A percentile compares a stretch with the other conserved stretches of the same genome.
Conservation (phyloP, 164 flowering plant genomes). For the Piper longum region DNA sequence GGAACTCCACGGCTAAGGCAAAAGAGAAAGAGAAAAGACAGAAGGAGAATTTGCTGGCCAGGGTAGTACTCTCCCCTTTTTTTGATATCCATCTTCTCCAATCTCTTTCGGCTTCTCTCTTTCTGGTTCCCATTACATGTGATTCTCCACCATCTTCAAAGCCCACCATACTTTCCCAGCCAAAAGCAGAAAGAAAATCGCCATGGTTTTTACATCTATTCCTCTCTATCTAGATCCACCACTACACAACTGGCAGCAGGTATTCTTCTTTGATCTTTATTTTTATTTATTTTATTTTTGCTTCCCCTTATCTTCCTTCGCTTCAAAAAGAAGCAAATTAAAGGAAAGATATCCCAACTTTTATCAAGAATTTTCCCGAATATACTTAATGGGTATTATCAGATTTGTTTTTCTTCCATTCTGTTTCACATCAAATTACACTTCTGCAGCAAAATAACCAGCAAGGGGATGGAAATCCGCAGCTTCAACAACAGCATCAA, state of each 20-base stretch:
- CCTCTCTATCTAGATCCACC: slow-evolving; percentile 65
- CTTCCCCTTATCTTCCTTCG: slow-evolving; percentile 5
- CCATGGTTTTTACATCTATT: slow-evolving; percentile 66
- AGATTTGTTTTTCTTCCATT: slow-evolving; percentile 5
- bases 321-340: slow-evolving; percentile 25
- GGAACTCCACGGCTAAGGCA: slow-evolving; percentile 18
- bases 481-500: neutral
- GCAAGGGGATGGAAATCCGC: slow-evolving; percentile 13
- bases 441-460: slow-evolving; percentile 35
- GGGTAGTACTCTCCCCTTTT: neutral
- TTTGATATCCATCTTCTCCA: slow-evolving; percentile 7
- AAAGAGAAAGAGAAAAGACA: slow-evolving; percentile 12
- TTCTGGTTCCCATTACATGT: slow-evolving; percentile 21
- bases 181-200: slow-evolving; percentile 15
- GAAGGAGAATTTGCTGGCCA: neutral
- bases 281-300: slow-evolving; percentile 8
- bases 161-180: slow-evolving; percentile 45
- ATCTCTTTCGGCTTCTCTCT: slow-evolving; percentile 12
- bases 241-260: slow-evolving; percentile 61
- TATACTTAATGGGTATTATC: slow-evolving; percentile 22
- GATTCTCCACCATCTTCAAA: slow-evolving; percentile 50
- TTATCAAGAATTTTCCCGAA: slow-evolving; percentile 25
- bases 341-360: slow-evolving; percentile 27
- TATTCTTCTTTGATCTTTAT: slow-evolving; percentile 6
- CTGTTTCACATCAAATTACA: slow-evolving; percentile 1